A percentile compares a stretch with the other conserved stretches of the same genome.
Conservation (phyloP, 805 yeast genomes). For the Clavispora santaluciae region DNA sequence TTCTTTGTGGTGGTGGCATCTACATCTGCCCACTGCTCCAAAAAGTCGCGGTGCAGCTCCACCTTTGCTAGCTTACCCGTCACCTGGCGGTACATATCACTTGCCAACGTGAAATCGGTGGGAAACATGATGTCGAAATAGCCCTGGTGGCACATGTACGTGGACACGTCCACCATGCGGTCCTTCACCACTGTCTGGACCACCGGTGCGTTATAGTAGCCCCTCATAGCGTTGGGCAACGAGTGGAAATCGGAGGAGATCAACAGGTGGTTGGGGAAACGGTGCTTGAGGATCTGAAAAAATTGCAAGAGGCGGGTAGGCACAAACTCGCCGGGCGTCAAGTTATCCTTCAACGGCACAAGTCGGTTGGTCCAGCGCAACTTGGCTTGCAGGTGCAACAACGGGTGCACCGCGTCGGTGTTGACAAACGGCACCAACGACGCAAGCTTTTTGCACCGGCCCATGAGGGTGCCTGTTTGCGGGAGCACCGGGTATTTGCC, state of each 20-base stretch:
- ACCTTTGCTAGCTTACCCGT: conserved; percentile 55
- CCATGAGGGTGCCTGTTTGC: conserved; percentile 16
- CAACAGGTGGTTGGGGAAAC: conserved; percentile 75
- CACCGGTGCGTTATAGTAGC: conserved; percentile 65
- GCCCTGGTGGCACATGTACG: conserved; percentile 83
- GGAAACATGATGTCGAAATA: conserved; percentile 85
- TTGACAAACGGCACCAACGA: conserved; percentile 26
- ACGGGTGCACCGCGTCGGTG: conserved; percentile 50
- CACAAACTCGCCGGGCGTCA: conserved; percentile 70
- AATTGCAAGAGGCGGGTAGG: conserved; percentile 74
- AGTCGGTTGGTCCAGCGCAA: conserved; percentile 44
- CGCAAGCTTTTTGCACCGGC: conserved; percentile 23
- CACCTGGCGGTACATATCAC: conserved; percentile 58
- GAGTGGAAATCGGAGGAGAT: conserved; percentile 63
- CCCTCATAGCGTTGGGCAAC: conserved; percentile 45
- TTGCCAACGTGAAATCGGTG: conserved; percentile 63
- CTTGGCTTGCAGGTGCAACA: conserved; percentile 43
- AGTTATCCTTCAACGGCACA: conserved; percentile 61
- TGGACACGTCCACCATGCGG: conserved; percentile 61
- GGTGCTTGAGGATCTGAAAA: conserved; percentile 53
- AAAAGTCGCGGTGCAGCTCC: conserved; percentile 58
- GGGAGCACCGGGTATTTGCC: conserved; percentile 36
- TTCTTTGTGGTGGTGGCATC: conserved; percentile 63
- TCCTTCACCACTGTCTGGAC: conserved; percentile 72
- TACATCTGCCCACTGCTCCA: conserved; percentile 66